A percentile compares a stretch with the other conserved stretches of the same genome.
phyloP scores from a whole-genome alignment of 352 stramenopile species.

The Pilasporangium apinafurcum region DNA sequence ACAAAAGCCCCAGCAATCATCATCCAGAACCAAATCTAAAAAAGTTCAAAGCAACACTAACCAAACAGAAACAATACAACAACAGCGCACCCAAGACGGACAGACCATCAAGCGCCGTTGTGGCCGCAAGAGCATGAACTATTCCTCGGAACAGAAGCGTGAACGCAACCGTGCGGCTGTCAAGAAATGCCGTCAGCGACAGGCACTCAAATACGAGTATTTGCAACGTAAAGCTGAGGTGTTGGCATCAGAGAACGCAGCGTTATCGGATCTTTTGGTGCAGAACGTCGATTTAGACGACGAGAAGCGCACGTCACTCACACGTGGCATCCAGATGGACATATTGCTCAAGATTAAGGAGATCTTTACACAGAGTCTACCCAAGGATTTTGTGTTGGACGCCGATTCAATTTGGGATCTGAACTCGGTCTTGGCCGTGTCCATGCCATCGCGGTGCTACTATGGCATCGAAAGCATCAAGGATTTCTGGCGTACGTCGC shows the following conservation, averaged over 20 bases:
- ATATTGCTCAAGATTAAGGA: constrained; percentile 86
- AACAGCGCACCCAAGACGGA: background rate
- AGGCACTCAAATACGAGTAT: constrained; percentile 79
- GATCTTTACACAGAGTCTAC: constrained; percentile 81
- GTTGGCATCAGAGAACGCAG: constrained; percentile 57
- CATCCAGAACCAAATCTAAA: constrained; percentile 3
- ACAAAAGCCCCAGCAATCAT: background rate
- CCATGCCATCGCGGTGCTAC: constrained; percentile 82
- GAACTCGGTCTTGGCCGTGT: constrained; percentile 79
- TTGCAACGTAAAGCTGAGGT: constrained; percentile 67
- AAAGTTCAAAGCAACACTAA: background rate
- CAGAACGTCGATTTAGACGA: constrained; percentile 60
- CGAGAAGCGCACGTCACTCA: constrained; percentile 52
- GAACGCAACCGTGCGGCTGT: constrained; percentile 80
- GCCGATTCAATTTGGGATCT: constrained; percentile 81
- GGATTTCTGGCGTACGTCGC: constrained; percentile 78
- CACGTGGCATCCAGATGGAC: constrained; percentile 81
- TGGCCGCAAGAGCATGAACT: constrained; percentile 84
- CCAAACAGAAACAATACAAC: background rate
- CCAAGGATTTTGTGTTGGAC: constrained; percentile 82
- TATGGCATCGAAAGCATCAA: constrained; percentile 86
- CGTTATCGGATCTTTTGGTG: constrained; percentile 67
- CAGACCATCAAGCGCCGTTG: constrained; percentile 65
- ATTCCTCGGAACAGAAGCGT: constrained; percentile 77
- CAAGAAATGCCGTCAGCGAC: constrained; percentile 78